These are phyloP conservation scores for Erythrophleum ivorense DNA, from an alignment of 331 rosid genomes.

Conservation along the genomic window DNA sequence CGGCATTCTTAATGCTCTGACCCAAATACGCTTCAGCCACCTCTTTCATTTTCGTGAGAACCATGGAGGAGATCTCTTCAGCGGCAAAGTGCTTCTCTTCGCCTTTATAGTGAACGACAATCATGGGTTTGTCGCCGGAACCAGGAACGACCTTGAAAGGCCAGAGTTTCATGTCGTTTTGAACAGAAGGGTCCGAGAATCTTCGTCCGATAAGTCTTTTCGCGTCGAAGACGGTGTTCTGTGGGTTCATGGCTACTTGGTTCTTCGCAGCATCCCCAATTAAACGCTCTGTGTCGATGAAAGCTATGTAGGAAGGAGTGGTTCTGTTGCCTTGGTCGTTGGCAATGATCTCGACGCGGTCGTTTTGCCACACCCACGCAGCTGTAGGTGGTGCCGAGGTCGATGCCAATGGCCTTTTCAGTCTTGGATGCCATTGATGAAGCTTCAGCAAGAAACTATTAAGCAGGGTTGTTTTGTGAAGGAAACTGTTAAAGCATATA, in stretches of 20 bases:
- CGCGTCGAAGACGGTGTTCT: conserved; percentile 31
- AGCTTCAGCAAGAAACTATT: background rate
- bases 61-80: conserved; percentile 36
- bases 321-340: conserved; percentile 38
- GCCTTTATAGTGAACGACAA: conserved; percentile 22
- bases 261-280: conserved; percentile 34
- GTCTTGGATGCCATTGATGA: conserved; percentile 19
- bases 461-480: no score
- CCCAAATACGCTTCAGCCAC: conserved; percentile 33
- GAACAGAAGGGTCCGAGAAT: conserved; percentile 30
- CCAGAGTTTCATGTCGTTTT: conserved; percentile 32
- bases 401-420: conserved; percentile 33
- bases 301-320: conserved; percentile 33
- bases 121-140: conserved; percentile 30
- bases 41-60: conserved; percentile 22
- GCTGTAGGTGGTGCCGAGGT: conserved; percentile 40
- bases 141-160: conserved; percentile 32
- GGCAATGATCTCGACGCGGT: conserved; percentile 33
- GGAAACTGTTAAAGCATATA: background rate
- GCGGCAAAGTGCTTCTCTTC: conserved; percentile 22
- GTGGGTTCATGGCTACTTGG: conserved; percentile 37
- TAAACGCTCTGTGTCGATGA: conserved; percentile 33
- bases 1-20: conserved; percentile 21
- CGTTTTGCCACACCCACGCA: conserved; percentile 39
- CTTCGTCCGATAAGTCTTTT: conserved; percentile 21